Evolutionary conservation across 768 basidiomycete species (phyloP), one percentile per base, ranked within the genome.

Genomic region (Suillus plorans): DNA sequence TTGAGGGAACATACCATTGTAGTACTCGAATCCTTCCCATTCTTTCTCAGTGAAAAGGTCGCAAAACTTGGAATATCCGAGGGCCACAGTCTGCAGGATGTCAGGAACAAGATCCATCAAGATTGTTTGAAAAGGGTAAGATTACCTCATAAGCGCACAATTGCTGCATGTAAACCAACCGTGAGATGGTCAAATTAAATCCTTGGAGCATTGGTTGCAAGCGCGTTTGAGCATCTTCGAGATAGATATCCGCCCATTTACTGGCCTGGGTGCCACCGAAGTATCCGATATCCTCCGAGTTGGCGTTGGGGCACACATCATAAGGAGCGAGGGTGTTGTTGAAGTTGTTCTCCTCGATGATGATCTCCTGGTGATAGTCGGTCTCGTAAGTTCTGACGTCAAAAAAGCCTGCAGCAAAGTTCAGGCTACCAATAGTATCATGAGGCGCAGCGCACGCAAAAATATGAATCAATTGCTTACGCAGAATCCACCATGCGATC

Each of bases 381-480:
- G 64, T 67, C 61, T 64, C 73, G 39, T 80, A 83, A 5, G 73
- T 74, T 34, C 81, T 80, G 34, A 82, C 74, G 9, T 80, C 80
- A 60, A 80, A 81, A 76, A 83, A 82, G 22, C 83, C 83, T 10
- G 82, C 80, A 1, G 82, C 82, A 68, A 85, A 85, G 69, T 85
- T 82, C 57, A 82, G 76, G 12, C 74, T 77, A 41, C 12, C 1
- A 14, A 22, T 44, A 22, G 18, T 5, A 45, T 41, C 37, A 56
- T 41, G 13, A 1, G 79, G 73, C 1, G 28, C 14, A 47, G 74
- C 74, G 3, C 73, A 74, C 36, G 13, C 44, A 9, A 25, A 66
- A 41, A 5, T n/a, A 37, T 49, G 22, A 39, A 5, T 42, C 13
- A 56, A 44, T 45, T n/a, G 36, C 63, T 60, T 61, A 74, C 74